Evolutionary conservation across 164 flowering plant species (phyloP).

Genomic region (Annona squamosa): DNA sequence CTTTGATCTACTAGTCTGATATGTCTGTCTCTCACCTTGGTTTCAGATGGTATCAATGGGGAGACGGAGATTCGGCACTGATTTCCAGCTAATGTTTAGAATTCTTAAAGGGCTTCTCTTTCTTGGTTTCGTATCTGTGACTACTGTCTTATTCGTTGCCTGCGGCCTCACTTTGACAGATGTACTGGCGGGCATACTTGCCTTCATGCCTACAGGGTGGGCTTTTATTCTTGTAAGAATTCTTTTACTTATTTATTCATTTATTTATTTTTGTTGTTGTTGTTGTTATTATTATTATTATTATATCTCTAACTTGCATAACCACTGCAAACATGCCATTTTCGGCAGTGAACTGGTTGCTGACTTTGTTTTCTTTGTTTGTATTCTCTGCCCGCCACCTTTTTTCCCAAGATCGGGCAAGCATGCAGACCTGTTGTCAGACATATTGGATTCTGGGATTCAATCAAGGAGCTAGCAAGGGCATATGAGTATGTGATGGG

Average conservation of each 20-base stretch:
- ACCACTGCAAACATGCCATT: neutral
- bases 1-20: neutral
- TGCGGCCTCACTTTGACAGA: constrained; percentile 68
- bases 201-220: constrained; percentile 97
- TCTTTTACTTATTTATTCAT: neutral
- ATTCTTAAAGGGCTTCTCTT: constrained; percentile 84
- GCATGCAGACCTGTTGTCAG: constrained; percentile 57
- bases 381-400: neutral
- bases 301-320: neutral
- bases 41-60: constrained; percentile 93
- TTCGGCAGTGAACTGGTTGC: neutral
- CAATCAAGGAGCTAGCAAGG: constrained; percentile 73
- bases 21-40: constrained; percentile 5
- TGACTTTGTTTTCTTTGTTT: constrained; percentile 3
- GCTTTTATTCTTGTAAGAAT: constrained; percentile 73
- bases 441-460: constrained; percentile 64
- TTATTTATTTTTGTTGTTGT: too few relatives aligned
- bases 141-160: constrained; percentile 81
- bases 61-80: constrained; percentile 73
- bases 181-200: constrained; percentile 66
- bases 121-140: constrained; percentile 73
- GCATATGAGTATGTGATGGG: constrained; percentile 91
- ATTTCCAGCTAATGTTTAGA: constrained; percentile 96
- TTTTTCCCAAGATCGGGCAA: constrained; percentile 59
- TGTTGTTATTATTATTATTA: too few relatives aligned